Evolutionary conservation across 2,329 filamentous ascomycete species (phyloP).

Genomic region (Pseudofabraea citricarpa): DNA sequence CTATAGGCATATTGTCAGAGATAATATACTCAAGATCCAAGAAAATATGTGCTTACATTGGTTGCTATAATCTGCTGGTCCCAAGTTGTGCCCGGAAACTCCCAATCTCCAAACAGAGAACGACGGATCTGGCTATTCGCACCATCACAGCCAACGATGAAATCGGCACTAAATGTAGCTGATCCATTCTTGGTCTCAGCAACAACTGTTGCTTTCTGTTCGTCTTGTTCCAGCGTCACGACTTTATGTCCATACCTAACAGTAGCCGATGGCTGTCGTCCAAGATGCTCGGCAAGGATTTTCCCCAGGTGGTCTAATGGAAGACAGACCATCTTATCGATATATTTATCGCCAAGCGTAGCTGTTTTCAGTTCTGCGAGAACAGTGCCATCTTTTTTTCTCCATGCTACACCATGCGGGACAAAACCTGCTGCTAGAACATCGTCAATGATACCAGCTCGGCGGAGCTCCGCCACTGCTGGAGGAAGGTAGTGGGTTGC

Average conservation of each 20-base stretch:
- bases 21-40: background rate
- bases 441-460: slow-evolving; percentile 52
- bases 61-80: slow-evolving; percentile 57
- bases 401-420: slow-evolving; percentile 38
- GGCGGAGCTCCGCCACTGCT: slow-evolving; percentile 50
- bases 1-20: slow-evolving; percentile 27
- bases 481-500: slow-evolving; percentile 57
- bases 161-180: slow-evolving; percentile 41
- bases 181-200: slow-evolving; percentile 31
- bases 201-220: slow-evolving; percentile 39
- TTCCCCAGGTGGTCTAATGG: slow-evolving; percentile 36
- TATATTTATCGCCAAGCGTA: slow-evolving; percentile 12
- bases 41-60: slow-evolving; percentile 37
- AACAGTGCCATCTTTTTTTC: slow-evolving; percentile 32
- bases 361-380: slow-evolving; percentile 18
- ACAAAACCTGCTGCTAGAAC: slow-evolving; percentile 37
- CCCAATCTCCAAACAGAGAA: slow-evolving; percentile 44
- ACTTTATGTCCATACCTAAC: slow-evolving; percentile 44
- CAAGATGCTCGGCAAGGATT: slow-evolving; percentile 32
- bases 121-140: slow-evolving; percentile 44
- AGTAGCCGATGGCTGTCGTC: slow-evolving; percentile 25
- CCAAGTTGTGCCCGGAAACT: slow-evolving; percentile 55
- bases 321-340: slow-evolving; percentile 36
- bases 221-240: slow-evolving; percentile 41
- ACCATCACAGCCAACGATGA: slow-evolving; percentile 53